Evolutionary conservation across 1,284 basidiomycete species (phyloP).

Genomic region (Phellopilus nigrolimitatus): DNA sequence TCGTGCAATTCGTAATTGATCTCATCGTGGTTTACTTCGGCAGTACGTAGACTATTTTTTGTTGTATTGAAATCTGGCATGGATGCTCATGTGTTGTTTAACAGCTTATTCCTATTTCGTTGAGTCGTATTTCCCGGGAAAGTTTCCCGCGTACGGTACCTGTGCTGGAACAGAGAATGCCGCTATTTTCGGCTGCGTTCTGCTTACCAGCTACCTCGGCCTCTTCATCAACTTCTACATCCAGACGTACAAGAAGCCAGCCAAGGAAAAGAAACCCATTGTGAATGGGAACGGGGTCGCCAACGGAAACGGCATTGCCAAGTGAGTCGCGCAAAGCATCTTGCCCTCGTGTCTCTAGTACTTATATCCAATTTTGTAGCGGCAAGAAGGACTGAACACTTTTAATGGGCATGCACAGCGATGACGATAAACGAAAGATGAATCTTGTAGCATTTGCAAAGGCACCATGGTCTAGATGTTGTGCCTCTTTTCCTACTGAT

Average conservation of each 20-base stretch:
- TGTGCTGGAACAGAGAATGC: slow-evolving; percentile 89
- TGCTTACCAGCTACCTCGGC: slow-evolving; percentile 86
- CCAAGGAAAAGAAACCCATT: slow-evolving; percentile 35
- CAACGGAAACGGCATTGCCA: slow-evolving; percentile 28
- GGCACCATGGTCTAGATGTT: slow-evolving; percentile 5
- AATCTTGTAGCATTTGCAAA: slow-evolving; percentile 5
- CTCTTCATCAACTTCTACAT: slow-evolving; percentile 92
- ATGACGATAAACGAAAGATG: slow-evolving; percentile 10
- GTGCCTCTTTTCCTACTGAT: slow-evolving; percentile 10
- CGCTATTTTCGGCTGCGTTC: slow-evolving; percentile 83
- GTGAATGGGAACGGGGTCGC: slow-evolving; percentile 33
- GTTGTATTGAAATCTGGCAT: slow-evolving; percentile 5
- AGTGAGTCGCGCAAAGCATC: slow-evolving; percentile 31
- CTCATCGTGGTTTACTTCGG: slow-evolving; percentile 88
- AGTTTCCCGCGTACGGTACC: slow-evolving; percentile 67
- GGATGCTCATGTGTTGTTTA: slow-evolving; percentile 14
- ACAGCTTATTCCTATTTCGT: slow-evolving; percentile 84
- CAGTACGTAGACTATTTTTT: slow-evolving; percentile 78
- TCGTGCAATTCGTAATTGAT: slow-evolving; percentile 92
- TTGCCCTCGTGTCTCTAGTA: not conserved
- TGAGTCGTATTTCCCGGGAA: slow-evolving; percentile 49
- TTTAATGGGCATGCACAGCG: slow-evolving; percentile 6
- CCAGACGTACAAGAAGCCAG: slow-evolving; percentile 74
- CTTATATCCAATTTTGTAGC: slow-evolving; percentile 2
- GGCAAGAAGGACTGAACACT: slow-evolving; percentile 10